Percentiles rank a stretch among this genome's conserved stretches.
These are phyloP conservation scores for Eucalyptus curtisii DNA, from an alignment of 345 rosid genomes.

Conservation along the genomic window DNA sequence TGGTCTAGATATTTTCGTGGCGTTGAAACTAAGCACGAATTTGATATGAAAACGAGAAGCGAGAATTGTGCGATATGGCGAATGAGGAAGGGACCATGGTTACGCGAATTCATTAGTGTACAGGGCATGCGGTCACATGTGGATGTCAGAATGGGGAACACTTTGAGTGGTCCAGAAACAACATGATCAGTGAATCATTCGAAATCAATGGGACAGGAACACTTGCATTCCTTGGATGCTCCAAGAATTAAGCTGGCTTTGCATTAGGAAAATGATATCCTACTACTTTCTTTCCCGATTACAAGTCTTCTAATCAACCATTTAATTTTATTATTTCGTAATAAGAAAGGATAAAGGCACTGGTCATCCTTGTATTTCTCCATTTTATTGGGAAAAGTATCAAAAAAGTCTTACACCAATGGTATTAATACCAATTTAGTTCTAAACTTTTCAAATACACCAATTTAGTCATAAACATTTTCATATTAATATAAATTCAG, in stretches of 20 bases:
- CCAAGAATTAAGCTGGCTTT: neutral
- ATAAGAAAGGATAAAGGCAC: neutral
- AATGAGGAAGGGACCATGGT: neutral
- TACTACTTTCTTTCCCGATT: neutral
- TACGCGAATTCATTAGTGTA: neutral
- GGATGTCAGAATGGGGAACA: neutral
- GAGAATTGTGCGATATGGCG: neutral
- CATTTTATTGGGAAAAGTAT: neutral
- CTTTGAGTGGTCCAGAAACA: neutral
- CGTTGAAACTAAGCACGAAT: neutral
- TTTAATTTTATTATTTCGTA: too few relatives aligned
- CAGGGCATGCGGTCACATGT: neutral
- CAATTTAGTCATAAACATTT: too few relatives aligned
- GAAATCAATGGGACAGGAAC: neutral
- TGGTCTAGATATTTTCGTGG: neutral
- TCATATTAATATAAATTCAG: too few relatives aligned
- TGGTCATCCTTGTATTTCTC: neutral
- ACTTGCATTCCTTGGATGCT: neutral
- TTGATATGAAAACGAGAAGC: neutral
- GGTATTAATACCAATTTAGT: too few relatives aligned
- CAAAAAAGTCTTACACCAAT: too few relatives aligned
- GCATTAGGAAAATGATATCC: neutral
- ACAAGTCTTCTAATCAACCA: neutral
- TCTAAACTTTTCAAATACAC: accelerated
- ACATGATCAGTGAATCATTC: neutral